Base-by-base conservation (phyloP, 148 eudicot species). In the Rhododendron vialii region DNA sequence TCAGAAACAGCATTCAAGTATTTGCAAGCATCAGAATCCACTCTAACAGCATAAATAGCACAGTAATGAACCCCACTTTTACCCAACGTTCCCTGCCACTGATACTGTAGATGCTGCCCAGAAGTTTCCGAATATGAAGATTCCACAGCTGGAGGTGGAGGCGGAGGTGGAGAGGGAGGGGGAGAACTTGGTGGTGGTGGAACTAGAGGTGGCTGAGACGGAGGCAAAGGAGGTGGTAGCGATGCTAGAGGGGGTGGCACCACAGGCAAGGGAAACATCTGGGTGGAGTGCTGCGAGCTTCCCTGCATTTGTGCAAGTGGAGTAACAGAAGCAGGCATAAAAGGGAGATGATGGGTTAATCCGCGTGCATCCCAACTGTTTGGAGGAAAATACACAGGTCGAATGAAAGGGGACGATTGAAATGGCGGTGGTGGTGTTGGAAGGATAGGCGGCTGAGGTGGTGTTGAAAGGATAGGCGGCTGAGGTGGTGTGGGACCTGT, bases 41-140 rank as follows among this genome's bases (percentile, higher is more conserved):
- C 89, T 85, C 97, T 92, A 48, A 87, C 88, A 24, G 98, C 98
- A 89, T 88, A 86, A 84, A 95, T 84, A 76, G 91, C 92, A 86
- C 98, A 95, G 86, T 93, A 98, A 75, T 93, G 94, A 86, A 96
- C 95, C 51, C 98, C 98, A 85, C 98, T 98, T 91, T 98, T 98
- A 55, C 94, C 92, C 82, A 98, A 90, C 38, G 93, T 83, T 38
- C 99, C 99, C 90, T 92, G 98, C 99, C 99, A 98, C 78, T 87
- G 91, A 87, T 88, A 88, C 76, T 88, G 90, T 82, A 67, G n/a
- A 86, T 85, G 76, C 17, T 74, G 82, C 78, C 82, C 89, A 76
- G 89, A 67, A 86, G 81, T 67, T 20, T 84, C 91, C 67, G 80
- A 14, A 61, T 86, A 82, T 26, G 90, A 88, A 85, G 90, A 84